A percentile compares a stretch with the other conserved stretches of the same genome.
These are phyloP conservation scores for Backusella parvicylindrica DNA, from an alignment of 192 early-diverging fungal genomes.

Conservation along the genomic window DNA sequence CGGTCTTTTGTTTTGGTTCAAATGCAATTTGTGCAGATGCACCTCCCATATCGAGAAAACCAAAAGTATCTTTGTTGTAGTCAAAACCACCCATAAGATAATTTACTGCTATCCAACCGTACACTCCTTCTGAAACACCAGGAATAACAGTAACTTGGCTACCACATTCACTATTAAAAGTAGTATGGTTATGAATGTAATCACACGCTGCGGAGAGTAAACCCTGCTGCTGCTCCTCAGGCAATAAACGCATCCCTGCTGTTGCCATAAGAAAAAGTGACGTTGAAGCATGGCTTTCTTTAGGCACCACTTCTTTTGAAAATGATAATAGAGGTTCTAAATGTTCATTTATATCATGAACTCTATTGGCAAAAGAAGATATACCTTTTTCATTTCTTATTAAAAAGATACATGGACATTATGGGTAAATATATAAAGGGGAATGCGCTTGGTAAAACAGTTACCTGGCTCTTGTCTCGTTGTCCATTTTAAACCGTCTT, in stretches of 20 bases:
- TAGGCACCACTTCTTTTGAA: slow-evolving; percentile 68
- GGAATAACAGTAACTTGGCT: slow-evolving; percentile 85
- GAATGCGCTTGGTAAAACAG: background rate
- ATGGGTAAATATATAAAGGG: background rate
- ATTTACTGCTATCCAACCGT: slow-evolving; percentile 95
- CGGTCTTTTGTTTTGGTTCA: slow-evolving; percentile 74
- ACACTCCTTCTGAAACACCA: slow-evolving; percentile 92
- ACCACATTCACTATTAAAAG: slow-evolving; percentile 65
- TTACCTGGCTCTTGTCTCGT: slow-evolving; percentile 63
- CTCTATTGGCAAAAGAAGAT: slow-evolving; percentile 66
- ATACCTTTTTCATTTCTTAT: slow-evolving; percentile 54
- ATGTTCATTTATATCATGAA: slow-evolving; percentile 55
- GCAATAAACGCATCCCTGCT: slow-evolving; percentile 90
- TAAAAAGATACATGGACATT: background rate
- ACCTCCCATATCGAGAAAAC: slow-evolving; percentile 96
- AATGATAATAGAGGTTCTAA: slow-evolving; percentile 80
- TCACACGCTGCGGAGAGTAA: slow-evolving; percentile 68
- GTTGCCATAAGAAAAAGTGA: slow-evolving; percentile 92
- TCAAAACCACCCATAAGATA: slow-evolving; percentile 83
- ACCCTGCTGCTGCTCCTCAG: slow-evolving; percentile 38
- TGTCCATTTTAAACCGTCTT: slow-evolving; percentile 63
- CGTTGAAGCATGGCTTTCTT: slow-evolving; percentile 51
- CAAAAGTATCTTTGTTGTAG: slow-evolving; percentile 54
- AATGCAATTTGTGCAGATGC: slow-evolving; percentile 98
- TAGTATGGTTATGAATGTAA: slow-evolving; percentile 59